Evolutionary conservation across 345 rosid genomes (phyloP).

Genomic region (Eucalyptus brandiana): DNA sequence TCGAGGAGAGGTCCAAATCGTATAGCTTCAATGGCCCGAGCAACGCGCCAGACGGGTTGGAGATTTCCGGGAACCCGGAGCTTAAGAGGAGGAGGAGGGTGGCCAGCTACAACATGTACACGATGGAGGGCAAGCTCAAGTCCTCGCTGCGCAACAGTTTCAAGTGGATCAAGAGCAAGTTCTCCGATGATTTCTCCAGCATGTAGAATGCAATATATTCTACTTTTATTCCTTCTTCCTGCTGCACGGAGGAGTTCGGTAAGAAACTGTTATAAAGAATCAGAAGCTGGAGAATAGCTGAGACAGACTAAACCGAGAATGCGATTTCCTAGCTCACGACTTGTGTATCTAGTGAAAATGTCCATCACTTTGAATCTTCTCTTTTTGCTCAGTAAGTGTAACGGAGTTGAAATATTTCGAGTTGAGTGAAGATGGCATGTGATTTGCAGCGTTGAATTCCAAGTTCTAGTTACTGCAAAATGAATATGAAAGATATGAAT

Average conservation of each 20-base stretch:
- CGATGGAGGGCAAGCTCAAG: conserved; percentile 47
- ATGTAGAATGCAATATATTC: background rate
- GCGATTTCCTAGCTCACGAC: background rate
- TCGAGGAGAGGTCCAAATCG: conserved; percentile 29
- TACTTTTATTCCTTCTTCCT: background rate
- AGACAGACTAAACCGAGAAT: background rate
- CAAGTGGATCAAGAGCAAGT: conserved; percentile 66
- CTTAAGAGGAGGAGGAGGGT: conserved; percentile 46
- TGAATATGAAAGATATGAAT: background rate
- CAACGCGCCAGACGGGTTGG: background rate
- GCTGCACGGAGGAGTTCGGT: background rate
- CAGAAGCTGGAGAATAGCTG: background rate
- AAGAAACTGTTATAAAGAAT: background rate
- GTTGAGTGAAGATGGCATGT: background rate
- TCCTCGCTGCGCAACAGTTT: conserved; percentile 39
- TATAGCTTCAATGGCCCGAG: conserved; percentile 45
- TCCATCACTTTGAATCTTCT: background rate
- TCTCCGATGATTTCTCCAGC: conserved; percentile 7
- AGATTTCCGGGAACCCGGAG: conserved; percentile 30
- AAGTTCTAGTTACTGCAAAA: background rate
- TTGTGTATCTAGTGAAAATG: background rate
- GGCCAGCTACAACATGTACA: conserved; percentile 43
- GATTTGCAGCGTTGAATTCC: background rate
- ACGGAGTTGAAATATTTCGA: background rate
- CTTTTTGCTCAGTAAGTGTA: background rate